Conservation (phyloP, 331 rosid genomes). For the Stylosanthes scabra region DNA sequence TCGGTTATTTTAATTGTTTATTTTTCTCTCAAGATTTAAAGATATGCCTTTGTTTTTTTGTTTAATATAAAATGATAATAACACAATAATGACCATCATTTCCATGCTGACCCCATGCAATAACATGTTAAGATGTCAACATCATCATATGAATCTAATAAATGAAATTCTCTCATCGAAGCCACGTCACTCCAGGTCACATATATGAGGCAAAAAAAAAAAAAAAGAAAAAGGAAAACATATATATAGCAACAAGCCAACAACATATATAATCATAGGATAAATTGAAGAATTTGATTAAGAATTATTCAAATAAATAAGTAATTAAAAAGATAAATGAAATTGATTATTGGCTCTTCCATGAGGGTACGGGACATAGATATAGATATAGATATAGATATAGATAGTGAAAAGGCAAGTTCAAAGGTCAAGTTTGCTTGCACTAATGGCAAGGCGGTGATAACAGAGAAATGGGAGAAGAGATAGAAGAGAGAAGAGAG, state of each 20-base stretch:
- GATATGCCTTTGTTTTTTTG: no score
- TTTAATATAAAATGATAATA: neutral
- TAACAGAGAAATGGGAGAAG: slow-evolving; percentile 33
- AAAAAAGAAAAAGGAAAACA: neutral
- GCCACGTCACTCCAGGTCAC: neutral
- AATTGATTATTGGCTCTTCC: neutral
- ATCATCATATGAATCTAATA: neutral
- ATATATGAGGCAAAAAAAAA: neutral
- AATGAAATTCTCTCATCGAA: neutral
- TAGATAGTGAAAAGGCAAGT: slow-evolving; percentile 19
- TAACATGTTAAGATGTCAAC: neutral
- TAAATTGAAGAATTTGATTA: neutral
- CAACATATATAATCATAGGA: neutral
- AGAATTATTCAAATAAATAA: no score
- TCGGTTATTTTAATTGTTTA: no score
- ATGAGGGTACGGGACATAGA: slow-evolving; percentile 30
- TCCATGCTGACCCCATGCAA: neutral
- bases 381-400: no score
- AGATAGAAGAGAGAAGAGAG: neutral
- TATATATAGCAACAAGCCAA: no score
- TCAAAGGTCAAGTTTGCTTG: slow-evolving; percentile 29
- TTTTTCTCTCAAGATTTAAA: no score
- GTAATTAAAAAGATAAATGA: neutral
- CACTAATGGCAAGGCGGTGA: slow-evolving; percentile 70
- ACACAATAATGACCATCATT: neutral